These are phyloP conservation scores for Phlebiopsis flavidoalba DNA, from an alignment of 768 basidiomycete genomes.

Conservation along the genomic window DNA sequence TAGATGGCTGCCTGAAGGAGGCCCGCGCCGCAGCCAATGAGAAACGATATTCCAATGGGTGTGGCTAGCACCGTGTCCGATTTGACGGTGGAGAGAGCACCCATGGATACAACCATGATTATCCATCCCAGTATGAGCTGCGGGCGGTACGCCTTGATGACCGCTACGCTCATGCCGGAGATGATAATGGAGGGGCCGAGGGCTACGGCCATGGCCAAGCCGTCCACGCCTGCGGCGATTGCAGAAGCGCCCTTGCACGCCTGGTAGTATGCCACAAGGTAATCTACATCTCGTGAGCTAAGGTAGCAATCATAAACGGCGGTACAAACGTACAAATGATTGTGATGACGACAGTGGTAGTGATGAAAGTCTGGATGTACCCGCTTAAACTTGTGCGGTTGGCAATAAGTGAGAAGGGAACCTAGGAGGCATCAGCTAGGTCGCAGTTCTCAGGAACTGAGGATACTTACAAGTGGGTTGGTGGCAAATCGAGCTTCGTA, in stretches of 20 bases:
- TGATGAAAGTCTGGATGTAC: neutral
- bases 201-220: conserved; percentile 25
- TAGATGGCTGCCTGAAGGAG: conserved; percentile 19
- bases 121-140: conserved; percentile 31
- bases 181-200: conserved; percentile 28
- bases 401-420: conserved; percentile 20
- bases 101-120: conserved; percentile 28
- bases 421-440: neutral
- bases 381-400: conserved; percentile 28
- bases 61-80: conserved; percentile 21
- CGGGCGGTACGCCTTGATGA: conserved; percentile 27
- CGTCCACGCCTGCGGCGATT: conserved; percentile 28
- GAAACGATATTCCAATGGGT: conserved; percentile 20
- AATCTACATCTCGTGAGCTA: conserved; percentile 22
- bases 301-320: neutral
- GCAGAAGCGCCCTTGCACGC: conserved; percentile 33
- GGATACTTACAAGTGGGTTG: conserved; percentile 26
- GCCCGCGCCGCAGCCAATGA: conserved; percentile 24
- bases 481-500: conserved; percentile 31
- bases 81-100: conserved; percentile 28
- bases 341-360: conserved; percentile 19
- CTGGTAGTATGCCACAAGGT: conserved; percentile 38
- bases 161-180: conserved; percentile 26
- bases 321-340: conserved; percentile 18
- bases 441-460: neutral